Conservation (phyloP, 495 filamentous ascomycete genomes). For the Talaromyces wortmannii region DNA sequence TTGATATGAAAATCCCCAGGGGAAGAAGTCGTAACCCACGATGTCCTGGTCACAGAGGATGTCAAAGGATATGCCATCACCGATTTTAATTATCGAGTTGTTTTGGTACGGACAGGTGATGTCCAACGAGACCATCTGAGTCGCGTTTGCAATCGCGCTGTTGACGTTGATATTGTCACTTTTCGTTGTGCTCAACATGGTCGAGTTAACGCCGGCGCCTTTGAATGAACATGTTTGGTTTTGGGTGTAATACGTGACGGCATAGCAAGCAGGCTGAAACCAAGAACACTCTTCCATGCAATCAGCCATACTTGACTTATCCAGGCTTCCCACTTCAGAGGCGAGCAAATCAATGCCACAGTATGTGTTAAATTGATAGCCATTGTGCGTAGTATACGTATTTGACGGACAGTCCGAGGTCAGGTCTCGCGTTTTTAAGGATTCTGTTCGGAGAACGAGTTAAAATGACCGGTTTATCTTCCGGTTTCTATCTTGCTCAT, state of each 20-base stretch:
- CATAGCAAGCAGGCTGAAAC: background rate
- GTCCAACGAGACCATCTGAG: background rate
- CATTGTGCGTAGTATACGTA: background rate
- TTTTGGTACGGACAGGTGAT: slow-evolving; percentile 2
- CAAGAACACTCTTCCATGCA: background rate
- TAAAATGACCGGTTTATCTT: background rate
- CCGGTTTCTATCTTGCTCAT: too few species aligned
- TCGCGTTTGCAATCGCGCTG: slow-evolving; percentile 3
- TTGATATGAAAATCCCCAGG: background rate
- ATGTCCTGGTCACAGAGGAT: background rate
- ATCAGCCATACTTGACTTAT: background rate
- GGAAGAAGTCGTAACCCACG: background rate
- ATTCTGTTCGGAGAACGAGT: background rate
- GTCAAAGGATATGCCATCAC: background rate
- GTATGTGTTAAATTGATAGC: background rate
- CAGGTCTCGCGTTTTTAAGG: background rate
- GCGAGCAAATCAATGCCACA: slow-evolving; percentile 1
- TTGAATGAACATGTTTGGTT: slow-evolving; percentile 4
- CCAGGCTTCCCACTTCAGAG: background rate
- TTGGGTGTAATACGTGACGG: slow-evolving; percentile 1
- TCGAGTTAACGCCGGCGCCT: background rate
- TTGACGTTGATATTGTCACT: background rate
- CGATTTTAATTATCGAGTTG: background rate
- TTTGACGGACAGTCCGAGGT: background rate
- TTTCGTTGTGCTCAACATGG: background rate